phyloP scores from a whole-genome alignment of 108 stramenopile species.

The Nitzschia putrida region DNA sequence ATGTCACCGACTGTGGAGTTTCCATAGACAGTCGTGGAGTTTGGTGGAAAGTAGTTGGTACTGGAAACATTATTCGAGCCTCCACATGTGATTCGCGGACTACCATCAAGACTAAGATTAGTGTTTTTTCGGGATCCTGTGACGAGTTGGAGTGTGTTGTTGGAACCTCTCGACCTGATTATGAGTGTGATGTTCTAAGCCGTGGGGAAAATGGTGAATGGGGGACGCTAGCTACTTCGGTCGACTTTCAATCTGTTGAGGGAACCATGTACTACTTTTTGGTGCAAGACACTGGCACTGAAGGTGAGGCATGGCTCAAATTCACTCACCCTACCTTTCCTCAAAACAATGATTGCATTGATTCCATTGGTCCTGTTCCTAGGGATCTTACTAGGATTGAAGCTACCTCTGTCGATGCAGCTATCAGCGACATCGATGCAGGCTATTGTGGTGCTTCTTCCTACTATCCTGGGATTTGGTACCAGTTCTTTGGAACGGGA shows the following conservation, averaged over 20 bases:
- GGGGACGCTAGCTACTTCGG: constrained; percentile 16
- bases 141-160: constrained; percentile 22
- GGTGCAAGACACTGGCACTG: constrained; percentile 18
- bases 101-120: constrained; percentile 38
- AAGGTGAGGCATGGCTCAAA: constrained; percentile 28
- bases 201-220: constrained; percentile 16
- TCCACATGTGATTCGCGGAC: constrained; percentile 32
- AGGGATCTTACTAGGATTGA: constrained; percentile 27
- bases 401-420: constrained; percentile 11
- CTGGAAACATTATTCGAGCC: constrained; percentile 25
- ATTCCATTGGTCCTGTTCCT: constrained; percentile 38
- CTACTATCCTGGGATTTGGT: constrained; percentile 41
- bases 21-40: constrained; percentile 28
- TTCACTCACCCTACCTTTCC: constrained; percentile 25
- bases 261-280: constrained; percentile 26
- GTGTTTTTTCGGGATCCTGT: constrained; percentile 37
- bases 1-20: constrained; percentile 27
- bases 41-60: constrained; percentile 38
- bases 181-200: constrained; percentile 20
- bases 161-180: constrained; percentile 18
- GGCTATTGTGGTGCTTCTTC: constrained; percentile 28
- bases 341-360: constrained; percentile 35
- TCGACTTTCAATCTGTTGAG: constrained; percentile 20
- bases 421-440: constrained; percentile 4
- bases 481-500: constrained; percentile 41